phyloP scores from a whole-genome alignment of 257 asterid genomes.

The Gynochthodes officinalis region DNA sequence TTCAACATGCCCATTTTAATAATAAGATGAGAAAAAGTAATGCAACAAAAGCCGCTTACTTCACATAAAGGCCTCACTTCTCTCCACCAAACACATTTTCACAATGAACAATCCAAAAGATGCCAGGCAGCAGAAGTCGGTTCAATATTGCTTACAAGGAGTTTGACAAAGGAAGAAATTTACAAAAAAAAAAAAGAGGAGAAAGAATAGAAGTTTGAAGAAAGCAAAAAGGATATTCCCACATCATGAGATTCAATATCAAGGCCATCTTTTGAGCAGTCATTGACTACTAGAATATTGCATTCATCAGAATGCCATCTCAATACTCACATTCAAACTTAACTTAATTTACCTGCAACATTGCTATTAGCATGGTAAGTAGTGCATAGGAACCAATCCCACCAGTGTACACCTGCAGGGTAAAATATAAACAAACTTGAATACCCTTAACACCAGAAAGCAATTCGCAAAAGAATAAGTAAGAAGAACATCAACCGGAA shows the following conservation, averaged over 20 bases:
- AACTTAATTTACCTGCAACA: constrained; percentile 68
- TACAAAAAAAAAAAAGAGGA: not conserved
- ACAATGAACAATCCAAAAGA: not conserved
- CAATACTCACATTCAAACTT: not conserved
- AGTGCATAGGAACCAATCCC: constrained; percentile 98
- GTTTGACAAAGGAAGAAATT: not conserved
- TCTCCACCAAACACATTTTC: not conserved
- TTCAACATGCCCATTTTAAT: not conserved
- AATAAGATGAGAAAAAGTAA: not conserved
- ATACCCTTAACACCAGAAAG: constrained; percentile 17
- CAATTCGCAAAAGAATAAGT: not conserved
- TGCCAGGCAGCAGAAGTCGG: not conserved
- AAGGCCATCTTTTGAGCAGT: not conserved
- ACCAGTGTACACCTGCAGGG: constrained; percentile 85
- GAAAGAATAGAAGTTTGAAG: not conserved
- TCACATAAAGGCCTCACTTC: not conserved
- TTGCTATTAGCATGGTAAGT: constrained; percentile 89
- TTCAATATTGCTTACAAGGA: not conserved
- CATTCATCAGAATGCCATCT: not conserved
- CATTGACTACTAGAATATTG: not conserved
- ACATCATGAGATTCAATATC: not conserved
- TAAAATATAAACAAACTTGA: constrained; percentile 16
- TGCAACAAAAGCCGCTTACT: not conserved
- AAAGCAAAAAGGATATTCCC: not conserved
- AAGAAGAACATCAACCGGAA: constrained; percentile 4